A percentile compares a stretch with the other conserved stretches of the same genome.
These are phyloP conservation scores for Pseudogymnoascus sp. DNA, from an alignment of 2,329 filamentous ascomycete species.

Conservation along the genomic window DNA sequence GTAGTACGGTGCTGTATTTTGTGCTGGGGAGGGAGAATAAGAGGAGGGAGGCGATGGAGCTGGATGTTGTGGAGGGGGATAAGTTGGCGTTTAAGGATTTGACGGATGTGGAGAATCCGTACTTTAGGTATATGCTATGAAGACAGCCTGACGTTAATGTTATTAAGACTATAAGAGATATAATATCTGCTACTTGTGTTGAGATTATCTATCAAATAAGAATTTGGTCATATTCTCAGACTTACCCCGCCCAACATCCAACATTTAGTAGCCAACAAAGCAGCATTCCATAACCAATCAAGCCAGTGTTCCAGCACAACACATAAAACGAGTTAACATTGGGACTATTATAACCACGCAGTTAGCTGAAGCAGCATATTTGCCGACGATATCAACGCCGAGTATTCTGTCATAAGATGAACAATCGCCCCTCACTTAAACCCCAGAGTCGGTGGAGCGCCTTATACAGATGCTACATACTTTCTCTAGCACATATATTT, in stretches of 20 bases:
- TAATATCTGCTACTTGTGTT: not conserved
- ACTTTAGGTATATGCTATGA: conserved; percentile 50
- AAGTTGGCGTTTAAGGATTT: conserved; percentile 60
- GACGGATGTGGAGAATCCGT: conserved; percentile 61
- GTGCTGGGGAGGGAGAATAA: conserved; percentile 54
- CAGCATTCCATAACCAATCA: not conserved
- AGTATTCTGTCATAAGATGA: not conserved
- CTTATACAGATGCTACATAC: not conserved
- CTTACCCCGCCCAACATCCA: not conserved
- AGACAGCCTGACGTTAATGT: not conserved
- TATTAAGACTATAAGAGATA: not conserved
- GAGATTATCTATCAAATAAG: not conserved
- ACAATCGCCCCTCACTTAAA: not conserved
- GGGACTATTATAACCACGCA: too few relatives aligned
- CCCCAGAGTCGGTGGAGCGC: not conserved
- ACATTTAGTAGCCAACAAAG: not conserved
- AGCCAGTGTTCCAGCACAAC: too few relatives aligned
- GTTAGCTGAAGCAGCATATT: not conserved
- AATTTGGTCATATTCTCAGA: not conserved
- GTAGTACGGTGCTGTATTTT: conserved; percentile 49
- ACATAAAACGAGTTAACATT: too few relatives aligned
- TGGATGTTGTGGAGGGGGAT: conserved; percentile 55
- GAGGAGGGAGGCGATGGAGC: conserved; percentile 38
- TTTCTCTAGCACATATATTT: not conserved
- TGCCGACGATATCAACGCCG: not conserved